Conservation (phyloP, 2,329 filamentous ascomycete species). For the Calonectria multiphialidica region DNA sequence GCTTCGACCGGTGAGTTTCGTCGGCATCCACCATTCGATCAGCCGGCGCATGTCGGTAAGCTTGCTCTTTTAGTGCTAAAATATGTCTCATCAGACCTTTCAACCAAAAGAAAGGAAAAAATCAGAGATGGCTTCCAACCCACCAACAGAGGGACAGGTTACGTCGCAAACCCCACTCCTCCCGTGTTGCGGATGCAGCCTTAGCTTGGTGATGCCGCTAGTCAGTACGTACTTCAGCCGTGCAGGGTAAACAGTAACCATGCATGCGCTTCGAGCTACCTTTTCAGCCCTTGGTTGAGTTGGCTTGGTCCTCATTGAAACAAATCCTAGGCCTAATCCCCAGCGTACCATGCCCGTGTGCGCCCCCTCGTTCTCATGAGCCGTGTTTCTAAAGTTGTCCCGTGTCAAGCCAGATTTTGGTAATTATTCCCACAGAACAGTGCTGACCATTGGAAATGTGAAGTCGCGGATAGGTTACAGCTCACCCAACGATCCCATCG, state of each 20-base stretch:
- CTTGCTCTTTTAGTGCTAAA: not conserved
- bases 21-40: not conserved
- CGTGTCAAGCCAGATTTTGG: not conserved
- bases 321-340: not conserved
- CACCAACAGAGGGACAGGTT: not conserved
- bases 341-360: not conserved
- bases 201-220: not conserved
- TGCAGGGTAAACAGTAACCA: slow-evolving; percentile 1
- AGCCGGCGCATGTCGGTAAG: not conserved
- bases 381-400: not conserved
- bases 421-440: not conserved
- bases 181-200: not conserved
- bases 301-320: not conserved
- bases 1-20: not conserved
- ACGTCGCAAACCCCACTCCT: slow-evolving; percentile 10
- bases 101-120: not conserved
- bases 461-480: not conserved
- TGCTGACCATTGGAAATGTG: not conserved
- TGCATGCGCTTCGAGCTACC: slow-evolving; percentile 2
- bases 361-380: not conserved
- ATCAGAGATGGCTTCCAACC: not conserved
- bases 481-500: not conserved
- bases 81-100: not conserved
- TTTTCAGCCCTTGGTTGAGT: not conserved
- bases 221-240: slow-evolving; percentile 3